Base-by-base conservation (phyloP, 352 stramenopile species). In the Pythium volutum region DNA sequence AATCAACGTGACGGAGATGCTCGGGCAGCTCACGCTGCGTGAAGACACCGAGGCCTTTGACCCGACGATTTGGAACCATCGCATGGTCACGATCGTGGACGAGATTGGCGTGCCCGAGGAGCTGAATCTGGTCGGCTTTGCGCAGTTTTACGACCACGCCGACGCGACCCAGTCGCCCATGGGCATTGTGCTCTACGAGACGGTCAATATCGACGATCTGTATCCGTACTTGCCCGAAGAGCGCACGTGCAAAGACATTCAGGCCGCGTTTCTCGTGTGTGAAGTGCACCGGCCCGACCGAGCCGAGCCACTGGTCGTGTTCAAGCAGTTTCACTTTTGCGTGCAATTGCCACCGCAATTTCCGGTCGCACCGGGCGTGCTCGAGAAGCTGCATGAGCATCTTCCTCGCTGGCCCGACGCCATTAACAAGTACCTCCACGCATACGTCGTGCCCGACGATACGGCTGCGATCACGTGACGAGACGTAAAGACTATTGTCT, bases 1-100 rank as follows among this genome's bases (percentile, higher is more conserved):
- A 55, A 86, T 85, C 62, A 81, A 43, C 8, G 74, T 86, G 29
- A 81, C 75, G 1, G 75, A 81, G 54, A 60, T 64, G 20, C 45
- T 87, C 9, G 75, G 75, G 14, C 59, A 84, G 41, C 68, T 77
- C 12, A 77, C 76, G 20, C 49, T 86, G 18, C 72, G 70, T 1
- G 74, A 88, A 42, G 74, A 86, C 62, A 69, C 75, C 14, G 66
- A 81, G 10, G 64, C 25, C 42, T 67, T 42, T 10, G 62, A 69
- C 14, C 51, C 58, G 15, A 73, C 52, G 12, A 74, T 81, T 6
- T 75, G 53, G 60, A 79, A 82, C 46, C 69, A 79, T 26, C 77
- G 73, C 11, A 33, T 83, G 2, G 27, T 82, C 9, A 79, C 77
- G 43, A 66, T 52, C 16, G 49, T 63, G 22, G 55, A 46, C 5